Conservation (phyloP, 1,139 yeast genomes). For the Trichomonascaceae sp. region DNA sequence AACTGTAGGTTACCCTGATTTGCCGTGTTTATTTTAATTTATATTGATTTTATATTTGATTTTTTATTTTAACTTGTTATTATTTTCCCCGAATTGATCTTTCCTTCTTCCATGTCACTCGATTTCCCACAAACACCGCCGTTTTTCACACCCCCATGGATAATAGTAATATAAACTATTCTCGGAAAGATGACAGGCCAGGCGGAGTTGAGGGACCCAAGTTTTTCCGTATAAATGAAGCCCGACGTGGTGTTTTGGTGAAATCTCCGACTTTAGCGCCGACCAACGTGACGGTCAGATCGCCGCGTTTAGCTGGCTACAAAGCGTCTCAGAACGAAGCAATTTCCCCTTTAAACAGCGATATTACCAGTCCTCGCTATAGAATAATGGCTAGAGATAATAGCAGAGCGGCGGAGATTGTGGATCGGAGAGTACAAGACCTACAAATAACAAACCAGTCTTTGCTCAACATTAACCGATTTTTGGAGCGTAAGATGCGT, state of each 20-base stretch:
- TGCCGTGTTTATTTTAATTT: not conserved
- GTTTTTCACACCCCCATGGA: not conserved
- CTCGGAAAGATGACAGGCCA: not conserved
- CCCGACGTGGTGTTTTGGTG: not conserved
- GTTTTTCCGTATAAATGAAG: slow-evolving; percentile 7
- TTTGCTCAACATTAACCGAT: slow-evolving; percentile 25
- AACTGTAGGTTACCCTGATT: not conserved
- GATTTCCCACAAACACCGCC: not conserved
- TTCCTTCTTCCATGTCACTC: not conserved
- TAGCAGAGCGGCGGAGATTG: slow-evolving; percentile 17
- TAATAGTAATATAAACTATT: not conserved
- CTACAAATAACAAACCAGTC: slow-evolving; percentile 29
- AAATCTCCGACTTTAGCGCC: not conserved
- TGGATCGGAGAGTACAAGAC: slow-evolving; percentile 26
- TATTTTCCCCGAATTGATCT: not conserved
- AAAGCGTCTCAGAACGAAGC: not conserved
- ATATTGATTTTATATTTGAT: not conserved
- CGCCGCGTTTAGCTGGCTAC: not conserved
- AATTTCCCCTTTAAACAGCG: not conserved
- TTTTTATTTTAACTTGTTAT: no score
- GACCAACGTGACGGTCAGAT: not conserved
- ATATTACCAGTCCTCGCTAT: not conserved
- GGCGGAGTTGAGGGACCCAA: not conserved
- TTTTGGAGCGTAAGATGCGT: slow-evolving; percentile 23
- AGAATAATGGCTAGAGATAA: not conserved